Evolutionary conservation across 2,329 filamentous ascomycete species (phyloP).

Genomic region (Penicillium hordei): DNA sequence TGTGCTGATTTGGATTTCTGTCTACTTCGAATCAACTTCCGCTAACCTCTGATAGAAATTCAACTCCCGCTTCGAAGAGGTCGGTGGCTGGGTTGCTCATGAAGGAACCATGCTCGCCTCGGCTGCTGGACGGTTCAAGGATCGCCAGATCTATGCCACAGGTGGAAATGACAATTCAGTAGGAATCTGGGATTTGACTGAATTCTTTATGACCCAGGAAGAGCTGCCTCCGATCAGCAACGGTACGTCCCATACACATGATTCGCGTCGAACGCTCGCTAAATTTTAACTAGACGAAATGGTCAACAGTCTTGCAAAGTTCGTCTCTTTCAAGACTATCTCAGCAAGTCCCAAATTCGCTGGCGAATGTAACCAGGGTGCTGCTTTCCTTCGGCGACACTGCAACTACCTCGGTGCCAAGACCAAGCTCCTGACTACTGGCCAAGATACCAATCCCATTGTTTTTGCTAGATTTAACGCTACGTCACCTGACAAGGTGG

Average conservation of each 20-base stretch:
- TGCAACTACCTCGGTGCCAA: conserved; percentile 90
- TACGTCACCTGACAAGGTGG: conserved; percentile 61
- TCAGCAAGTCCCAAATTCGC: conserved; percentile 83
- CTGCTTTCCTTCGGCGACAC: conserved; percentile 82
- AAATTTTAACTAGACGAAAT: conserved; percentile 50
- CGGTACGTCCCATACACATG: conserved; percentile 39
- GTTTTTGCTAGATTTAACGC: conserved; percentile 87
- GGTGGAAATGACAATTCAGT: conserved; percentile 90
- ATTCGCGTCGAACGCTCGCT: conserved; percentile 4
- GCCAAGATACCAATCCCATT: conserved; percentile 81
- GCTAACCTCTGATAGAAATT: conserved; percentile 54
- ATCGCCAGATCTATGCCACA: conserved; percentile 83
- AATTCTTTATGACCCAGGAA: conserved; percentile 51
- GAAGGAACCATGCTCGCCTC: conserved; percentile 85
- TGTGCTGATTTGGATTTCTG: conserved; percentile 30
- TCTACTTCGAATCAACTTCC: not conserved
- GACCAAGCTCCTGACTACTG: conserved; percentile 84
- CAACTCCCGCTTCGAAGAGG: conserved; percentile 79
- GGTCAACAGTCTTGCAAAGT: conserved; percentile 74
- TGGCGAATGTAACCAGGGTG: conserved; percentile 88
- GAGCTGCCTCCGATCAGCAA: conserved; percentile 56
- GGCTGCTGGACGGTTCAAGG: conserved; percentile 67
- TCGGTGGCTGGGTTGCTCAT: conserved; percentile 78
- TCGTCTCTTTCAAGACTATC: conserved; percentile 88
- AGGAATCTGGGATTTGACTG: conserved; percentile 78